Conservation (phyloP, 2,329 filamentous ascomycete genomes). For the Coleophoma eucalyptorum region DNA sequence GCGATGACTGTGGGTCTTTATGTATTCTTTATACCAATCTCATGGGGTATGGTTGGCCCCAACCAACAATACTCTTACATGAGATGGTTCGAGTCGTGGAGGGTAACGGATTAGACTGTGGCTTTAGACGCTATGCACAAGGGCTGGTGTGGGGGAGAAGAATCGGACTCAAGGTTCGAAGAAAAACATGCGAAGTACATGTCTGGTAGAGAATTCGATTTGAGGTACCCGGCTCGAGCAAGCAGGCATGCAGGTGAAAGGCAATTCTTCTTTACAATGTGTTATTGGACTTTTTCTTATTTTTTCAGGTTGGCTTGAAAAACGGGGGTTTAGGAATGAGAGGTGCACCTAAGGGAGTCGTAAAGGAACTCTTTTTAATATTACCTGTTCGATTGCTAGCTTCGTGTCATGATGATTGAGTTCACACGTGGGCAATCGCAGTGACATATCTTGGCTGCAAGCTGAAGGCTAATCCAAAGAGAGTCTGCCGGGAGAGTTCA, state of each 20-base stretch:
- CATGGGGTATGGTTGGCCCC: conserved; percentile 89
- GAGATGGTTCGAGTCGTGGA: conserved; percentile 91
- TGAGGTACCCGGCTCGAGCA: too few relatives aligned
- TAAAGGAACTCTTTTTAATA: neutral
- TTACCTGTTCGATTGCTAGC: neutral
- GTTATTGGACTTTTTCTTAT: neutral
- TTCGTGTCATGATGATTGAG: too few relatives aligned
- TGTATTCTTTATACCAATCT: conserved; percentile 86
- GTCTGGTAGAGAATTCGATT: too few relatives aligned
- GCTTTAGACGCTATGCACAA: too few relatives aligned
- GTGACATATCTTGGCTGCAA: too few relatives aligned
- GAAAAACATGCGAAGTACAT: too few relatives aligned
- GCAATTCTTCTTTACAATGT: neutral
- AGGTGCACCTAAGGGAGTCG: neutral
- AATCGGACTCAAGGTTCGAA: too few relatives aligned
- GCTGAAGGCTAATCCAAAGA: too few relatives aligned
- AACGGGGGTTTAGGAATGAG: neutral
- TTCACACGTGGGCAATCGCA: too few relatives aligned
- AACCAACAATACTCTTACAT: conserved; percentile 85
- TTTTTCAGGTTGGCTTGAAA: neutral
- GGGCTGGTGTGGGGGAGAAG: too few relatives aligned
- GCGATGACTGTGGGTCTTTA: conserved; percentile 74
- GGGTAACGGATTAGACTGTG: conserved; percentile 24
- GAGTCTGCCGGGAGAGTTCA: too few relatives aligned
- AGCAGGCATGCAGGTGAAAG: too few relatives aligned